Percentiles rank a stretch among this genome's conserved stretches.
phyloP scores from a whole-genome alignment of 805 yeast species.

The Wickerhamomyces silvicola region DNA sequence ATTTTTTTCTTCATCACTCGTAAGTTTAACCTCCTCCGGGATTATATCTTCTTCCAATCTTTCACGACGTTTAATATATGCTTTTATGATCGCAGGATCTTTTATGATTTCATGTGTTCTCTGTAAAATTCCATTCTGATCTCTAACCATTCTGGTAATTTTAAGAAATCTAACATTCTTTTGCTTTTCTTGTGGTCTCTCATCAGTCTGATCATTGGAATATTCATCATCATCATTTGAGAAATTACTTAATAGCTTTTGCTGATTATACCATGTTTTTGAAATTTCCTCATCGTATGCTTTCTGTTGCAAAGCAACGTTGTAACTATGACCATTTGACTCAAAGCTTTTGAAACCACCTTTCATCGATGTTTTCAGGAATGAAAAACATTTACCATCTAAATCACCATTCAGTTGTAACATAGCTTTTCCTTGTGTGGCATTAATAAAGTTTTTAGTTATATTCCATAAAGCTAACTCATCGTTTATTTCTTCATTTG shows the following conservation, averaged over 20 bases:
- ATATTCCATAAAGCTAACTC: constrained; percentile 92
- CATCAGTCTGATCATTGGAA: constrained; percentile 19
- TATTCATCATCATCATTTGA: constrained; percentile 26
- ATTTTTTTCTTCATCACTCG: constrained; percentile 81
- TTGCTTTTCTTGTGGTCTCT: constrained; percentile 22
- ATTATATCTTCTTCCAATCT: constrained; percentile 57
- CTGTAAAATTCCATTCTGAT: constrained; percentile 80
- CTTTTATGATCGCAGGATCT: constrained; percentile 82
- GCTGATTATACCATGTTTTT: constrained; percentile 86
- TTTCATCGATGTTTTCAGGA: constrained; percentile 87
- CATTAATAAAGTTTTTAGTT: constrained; percentile 84
- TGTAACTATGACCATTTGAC: constrained; percentile 63
- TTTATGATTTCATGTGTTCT: constrained; percentile 70
- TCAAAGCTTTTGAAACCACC: constrained; percentile 65
- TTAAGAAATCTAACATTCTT: constrained; percentile 35
- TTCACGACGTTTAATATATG: constrained; percentile 70
- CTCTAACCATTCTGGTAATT: constrained; percentile 75
- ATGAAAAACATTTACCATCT: constrained; percentile 83
- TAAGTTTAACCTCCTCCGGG: constrained; percentile 66
- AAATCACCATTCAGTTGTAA: constrained; percentile 93
- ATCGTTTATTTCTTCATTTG: constrained; percentile 55
- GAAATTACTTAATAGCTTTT: constrained; percentile 52
- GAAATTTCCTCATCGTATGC: constrained; percentile 87
- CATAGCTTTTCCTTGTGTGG: constrained; percentile 97
- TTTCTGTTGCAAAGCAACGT: constrained; percentile 80